phyloP scores from a whole-genome alignment of 768 basidiomycete species.

The Panellus pusillus region DNA sequence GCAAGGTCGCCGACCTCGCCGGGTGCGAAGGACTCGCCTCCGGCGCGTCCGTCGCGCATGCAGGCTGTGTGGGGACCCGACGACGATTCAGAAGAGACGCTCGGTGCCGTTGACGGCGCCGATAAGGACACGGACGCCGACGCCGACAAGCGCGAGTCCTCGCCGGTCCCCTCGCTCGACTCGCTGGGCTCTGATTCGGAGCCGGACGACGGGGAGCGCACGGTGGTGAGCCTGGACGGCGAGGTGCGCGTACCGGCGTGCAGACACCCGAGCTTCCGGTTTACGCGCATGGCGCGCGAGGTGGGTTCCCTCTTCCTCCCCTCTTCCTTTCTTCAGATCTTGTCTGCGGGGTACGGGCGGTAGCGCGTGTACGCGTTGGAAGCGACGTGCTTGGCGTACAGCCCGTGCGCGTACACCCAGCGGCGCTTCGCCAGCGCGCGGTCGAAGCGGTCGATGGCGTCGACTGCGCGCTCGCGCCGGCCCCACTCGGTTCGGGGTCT shows the following conservation, averaged over 20 bases:
- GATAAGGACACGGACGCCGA: not conserved
- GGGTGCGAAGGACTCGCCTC: not conserved
- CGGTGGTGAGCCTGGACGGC: conserved; percentile 17
- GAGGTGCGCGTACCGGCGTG: conserved; percentile 19
- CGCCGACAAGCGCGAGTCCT: not conserved
- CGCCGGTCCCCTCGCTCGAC: conserved; percentile 16
- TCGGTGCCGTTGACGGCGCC: not conserved
- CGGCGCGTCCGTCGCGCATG: conserved; percentile 8
- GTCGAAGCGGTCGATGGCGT: too few relatives aligned
- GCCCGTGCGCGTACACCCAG: too few relatives aligned
- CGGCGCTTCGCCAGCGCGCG: too few relatives aligned
- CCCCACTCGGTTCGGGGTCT: too few relatives aligned
- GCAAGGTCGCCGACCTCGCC: not conserved
- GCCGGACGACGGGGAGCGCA: conserved; percentile 1
- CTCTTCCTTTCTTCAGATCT: too few relatives aligned
- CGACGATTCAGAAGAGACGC: not conserved
- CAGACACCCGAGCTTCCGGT: conserved; percentile 19
- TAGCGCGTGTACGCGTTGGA: too few relatives aligned
- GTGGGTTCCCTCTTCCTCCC: conserved; percentile 6
- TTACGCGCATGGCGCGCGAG: conserved; percentile 15
- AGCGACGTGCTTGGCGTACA: too few relatives aligned
- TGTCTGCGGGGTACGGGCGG: too few relatives aligned
- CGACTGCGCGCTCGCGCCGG: too few relatives aligned
- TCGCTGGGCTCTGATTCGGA: not conserved
- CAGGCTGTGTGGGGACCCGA: not conserved